Conservation (phyloP, 1,284 basidiomycete genomes). For the Cryptococcus sp. region DNA sequence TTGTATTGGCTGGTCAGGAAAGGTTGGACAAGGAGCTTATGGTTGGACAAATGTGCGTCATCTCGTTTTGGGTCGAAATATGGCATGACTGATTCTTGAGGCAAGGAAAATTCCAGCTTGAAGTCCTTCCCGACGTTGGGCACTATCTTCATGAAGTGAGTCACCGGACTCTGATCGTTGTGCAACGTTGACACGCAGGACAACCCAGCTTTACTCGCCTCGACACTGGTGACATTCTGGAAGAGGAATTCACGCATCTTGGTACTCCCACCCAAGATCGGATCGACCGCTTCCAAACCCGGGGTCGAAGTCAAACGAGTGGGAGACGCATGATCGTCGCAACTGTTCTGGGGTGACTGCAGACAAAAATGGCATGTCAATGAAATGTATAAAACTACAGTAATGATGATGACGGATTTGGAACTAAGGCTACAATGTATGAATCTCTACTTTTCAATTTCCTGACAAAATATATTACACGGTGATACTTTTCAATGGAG, state of each 20-base stretch:
- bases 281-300: constrained; percentile 35
- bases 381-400: too few relatives aligned
- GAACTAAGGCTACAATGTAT: too few relatives aligned
- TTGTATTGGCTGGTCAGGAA: constrained; percentile 89
- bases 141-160: constrained; percentile 90
- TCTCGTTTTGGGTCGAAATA: too few relatives aligned
- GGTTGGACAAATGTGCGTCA: constrained; percentile 87
- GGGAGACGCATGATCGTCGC: constrained; percentile 54
- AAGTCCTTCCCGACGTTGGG: constrained; percentile 78
- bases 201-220: constrained; percentile 72
- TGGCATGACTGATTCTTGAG: constrained; percentile 6
- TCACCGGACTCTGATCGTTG: constrained; percentile 3
- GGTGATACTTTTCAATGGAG: too few relatives aligned
- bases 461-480: too few relatives aligned
- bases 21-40: constrained; percentile 87
- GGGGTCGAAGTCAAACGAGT: constrained; percentile 64
- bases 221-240: constrained; percentile 85
- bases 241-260: constrained; percentile 74
- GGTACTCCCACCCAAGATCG: constrained; percentile 50
- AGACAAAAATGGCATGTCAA: too few relatives aligned
- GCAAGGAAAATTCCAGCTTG: constrained; percentile 92
- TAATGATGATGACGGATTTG: too few relatives aligned
- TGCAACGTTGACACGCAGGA: constrained; percentile 56
- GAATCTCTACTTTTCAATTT: too few relatives aligned
- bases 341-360: too few relatives aligned